phyloP scores from a whole-genome alignment of 768 basidiomycete species.

The Boletus reticulatus region DNA sequence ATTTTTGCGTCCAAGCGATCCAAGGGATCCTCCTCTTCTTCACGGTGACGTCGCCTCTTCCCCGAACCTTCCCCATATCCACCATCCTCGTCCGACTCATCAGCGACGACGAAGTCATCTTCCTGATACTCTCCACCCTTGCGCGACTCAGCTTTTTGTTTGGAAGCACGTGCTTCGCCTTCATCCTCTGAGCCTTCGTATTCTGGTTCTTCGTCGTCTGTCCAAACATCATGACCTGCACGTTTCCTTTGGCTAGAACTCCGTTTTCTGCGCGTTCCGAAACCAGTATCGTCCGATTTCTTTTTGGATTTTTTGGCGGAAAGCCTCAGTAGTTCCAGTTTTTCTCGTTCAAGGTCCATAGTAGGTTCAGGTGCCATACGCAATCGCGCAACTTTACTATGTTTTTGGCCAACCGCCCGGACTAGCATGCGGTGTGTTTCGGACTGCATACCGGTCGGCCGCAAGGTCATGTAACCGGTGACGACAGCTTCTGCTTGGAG shows the following conservation, averaged over 20 bases:
- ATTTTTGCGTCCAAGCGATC: conserved; percentile 74
- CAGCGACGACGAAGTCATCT: conserved; percentile 83
- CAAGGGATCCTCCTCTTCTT: conserved; percentile 49
- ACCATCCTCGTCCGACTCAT: conserved; percentile 67
- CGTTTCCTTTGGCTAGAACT: conserved; percentile 41
- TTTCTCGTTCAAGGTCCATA: conserved; percentile 73
- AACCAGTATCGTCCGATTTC: conserved; percentile 49
- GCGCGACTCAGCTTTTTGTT: conserved; percentile 47
- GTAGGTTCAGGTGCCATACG: conserved; percentile 79
- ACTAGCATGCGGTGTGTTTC: conserved; percentile 89
- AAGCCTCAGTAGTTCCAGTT: conserved; percentile 62
- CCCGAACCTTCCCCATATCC: conserved; percentile 33
- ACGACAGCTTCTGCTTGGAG: conserved; percentile 84
- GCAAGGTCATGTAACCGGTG: conserved; percentile 79
- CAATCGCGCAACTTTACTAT: conserved; percentile 76
- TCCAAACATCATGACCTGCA: conserved; percentile 49
- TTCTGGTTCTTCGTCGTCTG: conserved; percentile 66
- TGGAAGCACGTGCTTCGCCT: conserved; percentile 42
- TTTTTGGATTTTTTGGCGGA: conserved; percentile 64
- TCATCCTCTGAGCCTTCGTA: conserved; percentile 62
- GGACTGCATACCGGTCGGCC: conserved; percentile 87
- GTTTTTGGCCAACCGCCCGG: conserved; percentile 80
- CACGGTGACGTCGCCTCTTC: conserved; percentile 39
- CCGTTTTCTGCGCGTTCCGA: conserved; percentile 48
- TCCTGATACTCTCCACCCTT: conserved; percentile 74